Evolutionary conservation across 2,329 filamentous ascomycete species (phyloP).

Genomic region (Colletotrichum lupini): DNA sequence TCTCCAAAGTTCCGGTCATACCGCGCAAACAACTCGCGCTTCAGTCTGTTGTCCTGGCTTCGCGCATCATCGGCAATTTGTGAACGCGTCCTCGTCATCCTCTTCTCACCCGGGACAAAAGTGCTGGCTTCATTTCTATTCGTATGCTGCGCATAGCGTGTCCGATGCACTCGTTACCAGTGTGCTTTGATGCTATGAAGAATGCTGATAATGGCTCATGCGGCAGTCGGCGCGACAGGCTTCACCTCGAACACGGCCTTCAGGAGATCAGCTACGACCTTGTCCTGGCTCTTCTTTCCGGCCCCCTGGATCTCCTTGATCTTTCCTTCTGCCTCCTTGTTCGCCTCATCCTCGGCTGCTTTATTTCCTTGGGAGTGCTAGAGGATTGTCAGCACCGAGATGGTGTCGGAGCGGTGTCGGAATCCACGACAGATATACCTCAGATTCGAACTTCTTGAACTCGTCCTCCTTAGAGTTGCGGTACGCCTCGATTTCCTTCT

Average conservation of each 20-base stretch:
- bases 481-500: slow-evolving; percentile 98
- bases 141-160: background rate
- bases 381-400: background rate
- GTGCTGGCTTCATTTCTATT: background rate
- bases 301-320: slow-evolving; percentile 84
- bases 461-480: slow-evolving; percentile 89
- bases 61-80: background rate
- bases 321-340: slow-evolving; percentile 81
- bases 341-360: slow-evolving; percentile 81
- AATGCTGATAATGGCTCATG: slow-evolving; percentile 22
- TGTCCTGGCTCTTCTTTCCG: slow-evolving; percentile 81
- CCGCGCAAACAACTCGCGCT: background rate
- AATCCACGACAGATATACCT: slow-evolving; percentile 52
- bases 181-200: background rate
- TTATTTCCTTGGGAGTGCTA: slow-evolving; percentile 93
- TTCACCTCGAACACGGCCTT: slow-evolving; percentile 87
- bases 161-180: background rate
- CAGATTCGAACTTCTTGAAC: slow-evolving; percentile 92
- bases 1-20: background rate
- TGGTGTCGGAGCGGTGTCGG: background rate
- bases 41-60: background rate
- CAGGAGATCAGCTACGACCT: slow-evolving; percentile 86
- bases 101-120: background rate
- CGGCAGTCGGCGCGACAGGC: slow-evolving; percentile 65
- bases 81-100: background rate